phyloP scores from a whole-genome alignment of 139 green algal genomes.

The Tetradesmus lagerheimii region DNA sequence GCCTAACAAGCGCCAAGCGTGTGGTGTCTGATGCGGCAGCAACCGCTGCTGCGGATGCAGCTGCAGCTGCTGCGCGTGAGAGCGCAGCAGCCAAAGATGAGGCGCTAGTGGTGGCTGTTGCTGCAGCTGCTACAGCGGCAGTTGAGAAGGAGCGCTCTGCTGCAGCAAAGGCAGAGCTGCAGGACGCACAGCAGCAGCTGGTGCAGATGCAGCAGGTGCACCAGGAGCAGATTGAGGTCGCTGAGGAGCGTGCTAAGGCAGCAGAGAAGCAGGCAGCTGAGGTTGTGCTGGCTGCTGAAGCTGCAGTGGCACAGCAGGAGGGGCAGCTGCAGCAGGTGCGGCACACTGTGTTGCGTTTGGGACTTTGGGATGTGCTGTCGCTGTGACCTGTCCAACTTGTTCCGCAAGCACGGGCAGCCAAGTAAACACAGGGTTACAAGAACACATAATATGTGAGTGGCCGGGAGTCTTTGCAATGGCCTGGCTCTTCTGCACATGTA shows the following conservation, averaged over 20 bases:
- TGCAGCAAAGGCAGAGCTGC: slow-evolving; percentile 29
- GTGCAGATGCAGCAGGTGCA: slow-evolving; percentile 5
- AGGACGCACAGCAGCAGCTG: slow-evolving; percentile 8
- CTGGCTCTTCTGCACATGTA: too few relatives aligned
- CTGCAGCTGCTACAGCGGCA: slow-evolving; percentile 2
- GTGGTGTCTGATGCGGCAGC: not conserved
- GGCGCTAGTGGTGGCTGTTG: not conserved
- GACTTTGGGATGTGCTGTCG: too few relatives aligned
- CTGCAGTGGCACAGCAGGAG: not conserved
- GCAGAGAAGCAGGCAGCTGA: not conserved
- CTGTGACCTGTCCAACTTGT: too few relatives aligned
- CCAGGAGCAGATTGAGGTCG: not conserved
- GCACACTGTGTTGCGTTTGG: too few relatives aligned
- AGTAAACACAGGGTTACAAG: too few relatives aligned
- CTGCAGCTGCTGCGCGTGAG: not conserved
- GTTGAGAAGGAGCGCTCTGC: not conserved
- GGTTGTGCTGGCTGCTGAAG: slow-evolving; percentile 10
- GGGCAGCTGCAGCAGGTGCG: not conserved
- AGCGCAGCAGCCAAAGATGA: not conserved
- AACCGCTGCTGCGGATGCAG: not conserved
- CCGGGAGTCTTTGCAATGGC: too few relatives aligned
- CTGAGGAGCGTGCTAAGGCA: not conserved
- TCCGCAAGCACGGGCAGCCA: too few relatives aligned
- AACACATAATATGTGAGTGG: too few relatives aligned
- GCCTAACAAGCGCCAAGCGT: not conserved